Base-by-base conservation (phyloP, 257 asterid genomes). In the Scutellaria barbata region DNA sequence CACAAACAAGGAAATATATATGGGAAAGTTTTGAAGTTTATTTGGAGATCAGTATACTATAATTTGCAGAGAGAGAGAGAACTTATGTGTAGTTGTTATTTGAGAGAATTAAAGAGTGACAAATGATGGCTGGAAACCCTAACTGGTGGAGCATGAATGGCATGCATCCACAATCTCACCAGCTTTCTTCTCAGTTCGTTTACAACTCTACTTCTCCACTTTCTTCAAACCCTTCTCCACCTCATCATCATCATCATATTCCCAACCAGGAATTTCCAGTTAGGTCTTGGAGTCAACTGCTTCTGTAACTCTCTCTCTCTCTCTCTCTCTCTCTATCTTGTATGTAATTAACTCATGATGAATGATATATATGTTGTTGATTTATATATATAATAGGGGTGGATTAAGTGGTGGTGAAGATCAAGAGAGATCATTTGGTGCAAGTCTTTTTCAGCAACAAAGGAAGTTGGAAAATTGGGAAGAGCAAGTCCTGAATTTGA, bases 81-180 rank as follows among this genome's bases (percentile, higher is more conserved):
- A 4, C 45, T 63, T 63, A 42, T 20, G 9, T 11, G 10, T 16
- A 6, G 2, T 16, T 6, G 7, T n/a, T 8, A 37, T 33, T 5
- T 51, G 22, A 25, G 22, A 30, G 12, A 12, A 12, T 0, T 25
- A 11, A 54, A 22, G 51, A 47, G 54, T 35, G 55, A 67, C 86
- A 82, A 79, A 82, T 88, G 90, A 88, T 88, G 97, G 96, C 96
- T 59, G 98, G 95, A 90, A 92, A 90, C 97, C 96, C 98, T 90
- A 88, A 74, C 57, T 88, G 95, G 95, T 90, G 97, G 97, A 87
- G 86, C 86, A 87, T 79, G 86, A 78, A 78, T 74, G 87, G 82
- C 90, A 87, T 87, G 90, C 90, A 85, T 81, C 83, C 87, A 80
- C 86, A 83, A 9, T 55, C 69, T 55, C 75, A 43, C 6, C 63